Base-by-base conservation (phyloP, 2,329 filamentous ascomycete genomes). In the Aurifilum marmelostoma region DNA sequence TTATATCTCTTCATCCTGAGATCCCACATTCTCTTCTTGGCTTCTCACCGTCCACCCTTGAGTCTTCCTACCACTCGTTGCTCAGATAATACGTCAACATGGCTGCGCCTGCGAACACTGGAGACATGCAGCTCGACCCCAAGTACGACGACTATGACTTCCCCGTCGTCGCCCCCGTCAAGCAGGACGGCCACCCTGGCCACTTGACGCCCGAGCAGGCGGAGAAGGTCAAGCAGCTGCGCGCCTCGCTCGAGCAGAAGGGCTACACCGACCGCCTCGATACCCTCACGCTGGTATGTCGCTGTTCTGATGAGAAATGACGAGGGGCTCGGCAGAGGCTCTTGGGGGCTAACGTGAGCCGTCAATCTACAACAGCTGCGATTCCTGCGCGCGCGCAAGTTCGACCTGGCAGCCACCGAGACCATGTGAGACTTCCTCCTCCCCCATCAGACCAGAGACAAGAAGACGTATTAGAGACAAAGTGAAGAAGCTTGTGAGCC, bases 71-170 rank as follows among this genome's bases (percentile, higher is more conserved):
- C 54, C 47, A 9, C 37, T 60, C 27, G 18, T 32, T 62, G 54
- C 64, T 56, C 32, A 43, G 43, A 47, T 43, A 37, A 39, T 43
- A 29, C 67, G 32, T 63, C 70, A 66, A 63, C 60, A 77, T 75
- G 74, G 74, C 76, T 58, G 73, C 72, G 63, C 64, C 71, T 52
- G 72, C 70, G 65, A 64, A 73, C 71, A 67, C 71, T 32, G 67
- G 67, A 76, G 79, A 78, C 76, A 83, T 88, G 82, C 83, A 88
- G 79, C 79, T 93, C 76, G 90, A 97, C 81, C 87, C 92, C 79
- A 97, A 97, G 84, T 97, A 98, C 85, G 96, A 98, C 83, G 81
- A 97, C 84, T 98, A 96, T 82, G 94, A 97, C 82, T 98, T 88
- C 84, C 96, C 96, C 72, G 93, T 90, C 73, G 91, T 88, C 72